Percentiles rank a stretch among this genome's conserved stretches.
phyloP scores from a whole-genome alignment of 169 alveolate genomes.

The Amoebophrya sp. region DNA sequence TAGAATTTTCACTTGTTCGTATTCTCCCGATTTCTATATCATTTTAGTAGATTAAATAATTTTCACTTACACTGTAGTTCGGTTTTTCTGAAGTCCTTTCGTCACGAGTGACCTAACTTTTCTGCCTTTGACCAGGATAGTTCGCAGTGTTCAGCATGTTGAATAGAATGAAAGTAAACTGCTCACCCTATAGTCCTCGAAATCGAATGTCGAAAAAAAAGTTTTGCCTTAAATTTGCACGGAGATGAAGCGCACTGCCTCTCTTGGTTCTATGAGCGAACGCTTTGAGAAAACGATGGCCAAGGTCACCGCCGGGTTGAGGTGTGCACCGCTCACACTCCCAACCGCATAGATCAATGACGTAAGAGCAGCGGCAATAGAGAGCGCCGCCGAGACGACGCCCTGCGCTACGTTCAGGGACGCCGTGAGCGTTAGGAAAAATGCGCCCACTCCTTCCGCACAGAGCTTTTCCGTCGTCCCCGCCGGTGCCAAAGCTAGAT shows the following conservation, averaged over 20 bases:
- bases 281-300: background rate
- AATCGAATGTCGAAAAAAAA: too few species aligned
- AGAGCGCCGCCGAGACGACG: background rate
- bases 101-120: too few species aligned
- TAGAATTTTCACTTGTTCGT: too few species aligned
- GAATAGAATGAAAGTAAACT: too few species aligned
- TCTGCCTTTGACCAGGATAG: too few species aligned
- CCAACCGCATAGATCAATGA: background rate
- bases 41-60: too few species aligned
- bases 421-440: background rate
- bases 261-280: background rate
- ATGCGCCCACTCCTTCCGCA: background rate
- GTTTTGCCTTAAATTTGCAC: background rate
- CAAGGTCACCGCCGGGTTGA: constrained; percentile 37
- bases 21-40: too few species aligned
- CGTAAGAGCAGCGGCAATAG: background rate
- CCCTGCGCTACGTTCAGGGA: background rate
- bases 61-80: too few species aligned
- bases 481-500: background rate
- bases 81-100: too few species aligned
- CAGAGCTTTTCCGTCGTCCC: background rate
- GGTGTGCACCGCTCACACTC: constrained; percentile 35
- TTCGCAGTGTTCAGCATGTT: too few species aligned
- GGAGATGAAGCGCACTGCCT: background rate
- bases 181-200: too few species aligned